phyloP scores from a whole-genome alignment of 129 eudicot genomes.

The Centrapalus pauciflorus region DNA sequence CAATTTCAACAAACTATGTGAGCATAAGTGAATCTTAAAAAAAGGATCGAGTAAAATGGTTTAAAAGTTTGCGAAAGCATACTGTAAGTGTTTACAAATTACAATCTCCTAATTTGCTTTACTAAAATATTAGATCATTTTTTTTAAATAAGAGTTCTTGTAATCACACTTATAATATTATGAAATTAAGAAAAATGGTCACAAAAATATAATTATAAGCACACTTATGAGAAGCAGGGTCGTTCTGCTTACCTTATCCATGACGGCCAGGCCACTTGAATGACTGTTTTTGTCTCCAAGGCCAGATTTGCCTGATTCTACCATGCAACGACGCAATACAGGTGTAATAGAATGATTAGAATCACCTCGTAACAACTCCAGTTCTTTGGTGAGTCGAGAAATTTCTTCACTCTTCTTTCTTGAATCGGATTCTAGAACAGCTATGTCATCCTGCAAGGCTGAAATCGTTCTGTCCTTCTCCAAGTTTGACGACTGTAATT shows the following conservation, averaged over 20 bases:
- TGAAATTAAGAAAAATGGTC: neutral
- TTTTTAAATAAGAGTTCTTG: too few relatives aligned
- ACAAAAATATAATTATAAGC: neutral
- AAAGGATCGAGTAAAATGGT: too few relatives aligned
- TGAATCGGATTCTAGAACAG: slow-evolving; percentile 38
- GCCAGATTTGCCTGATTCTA: neutral
- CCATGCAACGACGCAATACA: slow-evolving; percentile 34
- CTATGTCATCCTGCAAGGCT: slow-evolving; percentile 33
- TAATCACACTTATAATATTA: too few relatives aligned
- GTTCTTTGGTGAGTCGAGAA: slow-evolving; percentile 38
- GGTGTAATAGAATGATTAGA: slow-evolving; percentile 35
- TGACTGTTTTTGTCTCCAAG: slow-evolving; percentile 10
- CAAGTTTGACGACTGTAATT: slow-evolving; percentile 36
- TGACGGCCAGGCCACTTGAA: slow-evolving; percentile 20
- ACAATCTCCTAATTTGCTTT: too few relatives aligned
- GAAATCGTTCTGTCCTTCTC: slow-evolving; percentile 40
- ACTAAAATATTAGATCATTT: too few relatives aligned
- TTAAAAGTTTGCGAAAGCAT: too few relatives aligned
- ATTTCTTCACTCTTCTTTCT: slow-evolving; percentile 51
- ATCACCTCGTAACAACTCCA: slow-evolving; percentile 30
- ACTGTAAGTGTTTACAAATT: too few relatives aligned
- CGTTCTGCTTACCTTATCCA: slow-evolving; percentile 40
- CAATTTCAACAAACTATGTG: too few relatives aligned
- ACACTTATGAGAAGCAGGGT: neutral
- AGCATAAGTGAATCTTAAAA: too few relatives aligned